Base-by-base conservation (phyloP, 2,329 filamentous ascomycete species). In the Microcyclospora tardicrescens region DNA sequence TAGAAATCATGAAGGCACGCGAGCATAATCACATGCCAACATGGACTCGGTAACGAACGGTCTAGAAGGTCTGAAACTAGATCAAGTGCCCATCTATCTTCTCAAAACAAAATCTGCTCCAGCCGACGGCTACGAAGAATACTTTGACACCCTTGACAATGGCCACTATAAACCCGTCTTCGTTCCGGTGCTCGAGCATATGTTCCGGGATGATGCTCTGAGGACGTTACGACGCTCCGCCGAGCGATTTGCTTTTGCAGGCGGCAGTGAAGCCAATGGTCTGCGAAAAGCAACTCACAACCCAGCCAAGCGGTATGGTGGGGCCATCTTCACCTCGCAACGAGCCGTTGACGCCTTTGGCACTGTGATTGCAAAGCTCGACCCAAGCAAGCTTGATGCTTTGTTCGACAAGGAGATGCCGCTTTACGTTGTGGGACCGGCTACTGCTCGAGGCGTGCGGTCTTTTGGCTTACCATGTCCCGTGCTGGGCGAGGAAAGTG, bases 261-360 rank as follows among this genome's bases (percentile, higher is more conserved):
- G 49, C 2, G 45, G 52, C 27, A 53, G 49, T 19, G 43, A 45
- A 37, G 53, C 48, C 31, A 50, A 51, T 19, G 44, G 38, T 5
- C 46, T 49, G 15, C 45, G 54, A n/a, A 50, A 46, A 41, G 55
- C 54, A 6, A 56, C 52, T 12, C 44, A 55, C 43, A 55, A 57
- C 39, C 53, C 51, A 6, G 53, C 52, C 11, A 58, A 60, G 38
- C 55, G 62, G 11, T 89, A 84, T 53, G 81, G 82, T 5, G 84
- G 81, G n/a, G 63, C 89, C 41, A 78, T 91, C 36, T 89, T 91
- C 55, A 91, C 84, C 2, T 87, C 81, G 6, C 84, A 91, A 57
- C 72, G 84, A 35, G 82, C 84, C 1, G 84, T 91, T 2, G 84
- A 91, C 56, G 82, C 80, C 0, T 85, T 91, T 52, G 64, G 73